These are phyloP conservation scores for Entomortierella beljakovae DNA, from an alignment of 192 early-diverging fungal genomes.

Conservation along the genomic window DNA sequence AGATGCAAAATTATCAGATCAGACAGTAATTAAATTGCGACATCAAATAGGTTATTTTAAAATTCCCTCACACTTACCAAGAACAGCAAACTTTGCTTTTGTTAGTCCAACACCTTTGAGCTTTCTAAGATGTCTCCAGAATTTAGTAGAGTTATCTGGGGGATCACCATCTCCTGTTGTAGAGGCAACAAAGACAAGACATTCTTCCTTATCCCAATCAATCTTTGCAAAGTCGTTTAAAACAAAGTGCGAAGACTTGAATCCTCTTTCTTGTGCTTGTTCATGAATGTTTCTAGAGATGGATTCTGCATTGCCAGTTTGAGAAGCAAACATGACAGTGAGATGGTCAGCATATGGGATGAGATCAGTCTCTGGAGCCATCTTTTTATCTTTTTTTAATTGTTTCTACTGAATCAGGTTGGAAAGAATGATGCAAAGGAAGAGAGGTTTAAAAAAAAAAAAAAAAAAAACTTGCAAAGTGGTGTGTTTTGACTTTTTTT, in stretches of 20 bases:
- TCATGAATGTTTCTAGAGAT: conserved; percentile 88
- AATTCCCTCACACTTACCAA: conserved; percentile 30
- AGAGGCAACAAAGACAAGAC: conserved; percentile 85
- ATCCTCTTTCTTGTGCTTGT: conserved; percentile 81
- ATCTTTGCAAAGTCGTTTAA: conserved; percentile 83
- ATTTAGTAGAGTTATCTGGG: conserved; percentile 93
- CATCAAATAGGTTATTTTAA: too few relatives aligned
- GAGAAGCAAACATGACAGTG: conserved; percentile 84
- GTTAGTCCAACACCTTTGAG: conserved; percentile 71
- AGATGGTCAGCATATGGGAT: conserved; percentile 39
- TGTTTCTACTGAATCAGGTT: background rate
- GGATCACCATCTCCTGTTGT: conserved; percentile 97
- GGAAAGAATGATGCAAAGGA: background rate
- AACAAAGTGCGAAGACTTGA: conserved; percentile 66
- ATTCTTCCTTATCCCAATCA: conserved; percentile 59
- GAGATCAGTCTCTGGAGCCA: conserved; percentile 26
- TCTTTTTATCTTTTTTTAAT: too few relatives aligned
- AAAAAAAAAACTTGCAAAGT: background rate
- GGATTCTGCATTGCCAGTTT: conserved; percentile 96
- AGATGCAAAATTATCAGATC: background rate
- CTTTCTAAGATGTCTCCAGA: conserved; percentile 85
- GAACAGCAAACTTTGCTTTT: conserved; percentile 58
- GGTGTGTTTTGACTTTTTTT: background rate
- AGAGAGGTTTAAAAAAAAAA: background rate
- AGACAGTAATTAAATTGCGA: background rate